These are phyloP conservation scores for Batrachochytrium dendrobatidis DNA, from an alignment of 371 early-diverging fungal genomes.

Conservation along the genomic window DNA sequence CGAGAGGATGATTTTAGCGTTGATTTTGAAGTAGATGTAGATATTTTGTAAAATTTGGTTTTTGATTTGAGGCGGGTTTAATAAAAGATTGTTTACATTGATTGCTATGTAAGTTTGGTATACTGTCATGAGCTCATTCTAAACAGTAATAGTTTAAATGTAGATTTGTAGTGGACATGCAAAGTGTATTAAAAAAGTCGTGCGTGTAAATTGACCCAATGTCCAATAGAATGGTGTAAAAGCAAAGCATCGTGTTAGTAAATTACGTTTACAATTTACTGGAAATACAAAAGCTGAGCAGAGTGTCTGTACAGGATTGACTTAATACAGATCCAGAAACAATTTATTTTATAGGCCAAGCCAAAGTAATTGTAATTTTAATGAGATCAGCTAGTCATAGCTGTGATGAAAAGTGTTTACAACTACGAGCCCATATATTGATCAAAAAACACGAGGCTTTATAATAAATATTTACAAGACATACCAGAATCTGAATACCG, in stretches of 20 bases:
- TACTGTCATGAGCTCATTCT: background rate
- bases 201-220: no score
- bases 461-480: background rate
- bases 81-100: background rate
- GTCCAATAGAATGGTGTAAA: no score
- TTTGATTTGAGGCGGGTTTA: background rate
- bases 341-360: no score
- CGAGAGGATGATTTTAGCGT: constrained; percentile 3
- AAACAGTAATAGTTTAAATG: background rate
- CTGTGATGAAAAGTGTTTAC: no score
- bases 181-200: constrained; percentile 1
- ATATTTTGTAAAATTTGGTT: background rate
- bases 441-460: background rate
- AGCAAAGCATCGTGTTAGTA: no score
- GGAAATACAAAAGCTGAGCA: no score
- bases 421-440: background rate
- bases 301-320: no score
- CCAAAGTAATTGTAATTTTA: no score
- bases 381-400: no score
- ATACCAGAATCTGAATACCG: constrained; percentile 5
- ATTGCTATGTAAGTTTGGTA: constrained; percentile 1
- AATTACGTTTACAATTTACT: no score
- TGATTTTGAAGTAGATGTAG: constrained; percentile 1
- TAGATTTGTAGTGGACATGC: background rate
- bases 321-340: no score